Evolutionary conservation across 768 basidiomycete species (phyloP), one percentile per base, ranked within the genome.

Genomic region (Russula earlei): DNA sequence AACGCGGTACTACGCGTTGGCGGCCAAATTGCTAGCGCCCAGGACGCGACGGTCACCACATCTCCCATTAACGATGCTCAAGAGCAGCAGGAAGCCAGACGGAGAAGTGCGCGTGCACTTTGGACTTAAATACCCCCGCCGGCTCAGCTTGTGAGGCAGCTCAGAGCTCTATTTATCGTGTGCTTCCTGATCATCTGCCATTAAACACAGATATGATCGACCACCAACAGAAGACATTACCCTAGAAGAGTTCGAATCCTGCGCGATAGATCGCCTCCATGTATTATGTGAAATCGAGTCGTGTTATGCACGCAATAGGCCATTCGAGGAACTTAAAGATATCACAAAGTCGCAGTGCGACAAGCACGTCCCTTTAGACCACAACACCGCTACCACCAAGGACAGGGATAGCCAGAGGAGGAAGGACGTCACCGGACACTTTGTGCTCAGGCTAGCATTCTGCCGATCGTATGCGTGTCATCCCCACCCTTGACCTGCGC

Each of bases 191-290:
- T 42, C 17, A 55, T 20, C 15, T 29, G 8, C 7, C 34, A 4
- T 38, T 38, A 27, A 51, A 37, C 31, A 22, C 52, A 96, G 93
- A 70, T 98, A 99, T 66, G 86, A 94, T 63, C 72, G 67, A 17
- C 90, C 94, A 20, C 96, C 96, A 19, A 69, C 78, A 15, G 84
- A 84, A 54, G 92, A 98, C 64, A 85, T 98, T 19, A 92, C 92
- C 1, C 75, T 98, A 17, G 96, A 98, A 67, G 89, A 97, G 60
- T 99, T 99, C 63, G 96, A 99, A 68, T 84, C 78, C 3, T 89
- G 79, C 66, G 96, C 96, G 0, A 75, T 99, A 20, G 83, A 95
- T 62, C 75, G 96, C 36, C 77, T 99, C 31, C 82, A 91, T 25
- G 77, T 96, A 17, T 78, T 96, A 17, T 86, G 88, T 15, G 91